Percentiles rank a stretch among this genome's conserved stretches.
These are phyloP conservation scores for Colletotrichum caudatum DNA, from an alignment of 2,329 filamentous ascomycete species.

Conservation along the genomic window DNA sequence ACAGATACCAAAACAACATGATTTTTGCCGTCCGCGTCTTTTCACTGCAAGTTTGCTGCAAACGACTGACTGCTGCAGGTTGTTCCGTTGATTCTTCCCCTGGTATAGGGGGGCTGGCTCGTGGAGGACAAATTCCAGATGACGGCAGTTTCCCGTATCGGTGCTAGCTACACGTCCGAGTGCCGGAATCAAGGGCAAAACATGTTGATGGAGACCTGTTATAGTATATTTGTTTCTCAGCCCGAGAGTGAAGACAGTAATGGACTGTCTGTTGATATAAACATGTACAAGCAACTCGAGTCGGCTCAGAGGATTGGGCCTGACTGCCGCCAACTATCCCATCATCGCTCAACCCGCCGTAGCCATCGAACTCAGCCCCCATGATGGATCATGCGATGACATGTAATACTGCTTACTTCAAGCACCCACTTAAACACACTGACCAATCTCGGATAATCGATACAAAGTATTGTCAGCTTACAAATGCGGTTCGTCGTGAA, in stretches of 20 bases:
- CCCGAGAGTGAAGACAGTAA: too few relatives aligned
- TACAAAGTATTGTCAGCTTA: slow-evolving; percentile 13
- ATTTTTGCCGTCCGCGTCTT: not conserved
- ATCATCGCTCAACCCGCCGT: not conserved
- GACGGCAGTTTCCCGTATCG: not conserved
- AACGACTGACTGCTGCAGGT: not conserved
- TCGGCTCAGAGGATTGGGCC: not conserved
- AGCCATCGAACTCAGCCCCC: not conserved
- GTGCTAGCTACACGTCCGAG: not conserved
- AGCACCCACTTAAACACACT: not conserved
- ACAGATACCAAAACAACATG: slow-evolving; percentile 38
- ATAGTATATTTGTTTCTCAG: too few relatives aligned
- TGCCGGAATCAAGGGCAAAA: not conserved
- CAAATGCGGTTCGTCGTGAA: not conserved
- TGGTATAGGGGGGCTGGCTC: not conserved
- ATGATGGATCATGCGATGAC: not conserved
- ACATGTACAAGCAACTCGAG: not conserved
- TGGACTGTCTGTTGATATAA: not conserved
- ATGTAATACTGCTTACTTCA: not conserved
- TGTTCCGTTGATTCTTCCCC: not conserved
- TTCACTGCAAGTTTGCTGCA: not conserved
- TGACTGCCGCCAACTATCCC: not conserved
- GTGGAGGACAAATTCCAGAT: not conserved
- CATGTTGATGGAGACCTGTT: not conserved
- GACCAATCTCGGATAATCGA: not conserved